Base-by-base conservation (phyloP, 2,329 filamentous ascomycete genomes). In the Nigrospora osmanthi region DNA sequence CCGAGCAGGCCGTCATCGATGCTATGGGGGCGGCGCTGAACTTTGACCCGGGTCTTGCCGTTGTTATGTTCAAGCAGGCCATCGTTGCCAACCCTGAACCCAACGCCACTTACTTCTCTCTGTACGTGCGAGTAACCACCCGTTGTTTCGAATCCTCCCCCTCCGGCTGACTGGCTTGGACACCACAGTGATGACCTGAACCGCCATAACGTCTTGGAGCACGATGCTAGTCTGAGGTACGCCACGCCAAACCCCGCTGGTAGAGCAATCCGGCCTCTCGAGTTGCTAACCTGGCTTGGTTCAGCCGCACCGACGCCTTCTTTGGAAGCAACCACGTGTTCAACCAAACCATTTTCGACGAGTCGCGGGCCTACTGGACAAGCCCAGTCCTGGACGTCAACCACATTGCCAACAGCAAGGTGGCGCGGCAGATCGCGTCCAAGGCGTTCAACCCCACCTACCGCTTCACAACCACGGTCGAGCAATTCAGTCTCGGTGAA, bases 401-500 rank as follows among this genome's bases (percentile, higher is more conserved):
- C 2, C 62, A 64, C 59, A 54, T 69, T 10, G 71, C 71, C 42
- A 69, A 72, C 49, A 63, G 64, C 51, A 71, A 72, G 48, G 36
- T 73, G 0, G 65, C 60, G 4, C 66, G 72, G 11, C 67, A 73
- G 45, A 49, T 71, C 43, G 59, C 60, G 14, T 73, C 69, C 3
- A 61, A 62, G 17, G 61, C 71, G 0, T 62, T 51, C 40, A 78
- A 78, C 51, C 72, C 74, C 0, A 62, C 61, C 0, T 78, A 74
- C 52, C 65, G 54, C 0, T 71, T 78, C 59, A 70, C 67, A 0
- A 48, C 58, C 0, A 58, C 54, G 0, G 67, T 59, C 0, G 66
- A 73, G 47, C 47, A 58, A 10, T 77, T 77, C 49, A 73, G 68
- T 46, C 54, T 72, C 1, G 75, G 74, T 5, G 75, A 78, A 58